These are phyloP conservation scores for Coniosporium apollinis DNA, from an alignment of 495 filamentous ascomycete species.

Conservation along the genomic window DNA sequence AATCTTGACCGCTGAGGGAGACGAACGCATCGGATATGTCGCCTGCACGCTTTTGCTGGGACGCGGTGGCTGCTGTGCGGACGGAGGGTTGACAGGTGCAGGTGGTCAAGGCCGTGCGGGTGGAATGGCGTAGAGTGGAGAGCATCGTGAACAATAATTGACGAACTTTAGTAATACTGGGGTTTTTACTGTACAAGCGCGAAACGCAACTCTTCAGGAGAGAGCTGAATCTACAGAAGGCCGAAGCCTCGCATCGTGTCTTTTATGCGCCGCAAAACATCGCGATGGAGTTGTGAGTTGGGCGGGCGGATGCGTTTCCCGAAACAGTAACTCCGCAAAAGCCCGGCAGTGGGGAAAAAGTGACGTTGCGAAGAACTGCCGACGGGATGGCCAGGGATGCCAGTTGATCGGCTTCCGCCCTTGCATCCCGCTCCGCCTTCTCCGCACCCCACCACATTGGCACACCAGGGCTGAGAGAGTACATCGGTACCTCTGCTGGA, in stretches of 20 bases:
- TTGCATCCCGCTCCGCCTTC: too few relatives aligned
- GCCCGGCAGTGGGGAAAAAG: too few relatives aligned
- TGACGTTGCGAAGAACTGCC: too few relatives aligned
- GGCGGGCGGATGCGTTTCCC: background rate
- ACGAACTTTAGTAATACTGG: background rate
- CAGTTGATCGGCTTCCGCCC: too few relatives aligned
- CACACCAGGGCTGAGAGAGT: too few relatives aligned
- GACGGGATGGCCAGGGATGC: too few relatives aligned
- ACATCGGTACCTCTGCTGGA: too few relatives aligned
- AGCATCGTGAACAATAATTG: slow-evolving; percentile 3
- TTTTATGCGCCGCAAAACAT: background rate
- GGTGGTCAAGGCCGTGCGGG: slow-evolving; percentile 3
- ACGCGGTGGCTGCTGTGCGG: slow-evolving; percentile 13
- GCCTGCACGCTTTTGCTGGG: slow-evolving; percentile 28
- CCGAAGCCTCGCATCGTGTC: background rate
- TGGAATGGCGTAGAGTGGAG: slow-evolving; percentile 1
- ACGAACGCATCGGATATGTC: slow-evolving; percentile 77
- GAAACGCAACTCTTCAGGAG: background rate
- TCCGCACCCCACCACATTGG: too few relatives aligned
- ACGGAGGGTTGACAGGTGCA: slow-evolving; percentile 1
- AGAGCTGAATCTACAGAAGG: background rate
- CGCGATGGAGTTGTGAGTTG: background rate
- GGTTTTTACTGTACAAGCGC: background rate
- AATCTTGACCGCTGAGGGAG: slow-evolving; percentile 50
- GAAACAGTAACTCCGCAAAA: too few relatives aligned